Percentiles rank a stretch among this genome's conserved stretches.
These are phyloP conservation scores for Trichoderma oligosporum DNA, from an alignment of 2,329 filamentous ascomycete genomes.

Conservation along the genomic window DNA sequence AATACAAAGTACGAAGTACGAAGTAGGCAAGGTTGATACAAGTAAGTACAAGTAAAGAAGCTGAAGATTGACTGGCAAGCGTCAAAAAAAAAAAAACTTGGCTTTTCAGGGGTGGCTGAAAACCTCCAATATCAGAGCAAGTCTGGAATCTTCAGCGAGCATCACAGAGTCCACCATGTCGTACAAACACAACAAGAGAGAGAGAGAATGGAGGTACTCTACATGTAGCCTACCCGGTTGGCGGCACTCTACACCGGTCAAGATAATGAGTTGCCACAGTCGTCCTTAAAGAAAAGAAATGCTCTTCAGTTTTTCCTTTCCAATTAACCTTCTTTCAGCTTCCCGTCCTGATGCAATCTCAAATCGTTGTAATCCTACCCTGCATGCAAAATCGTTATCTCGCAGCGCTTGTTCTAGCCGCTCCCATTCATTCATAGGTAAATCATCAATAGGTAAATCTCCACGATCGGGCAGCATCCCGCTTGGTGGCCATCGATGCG, in stretches of 20 bases:
- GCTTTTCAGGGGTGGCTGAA: slow-evolving; percentile 4
- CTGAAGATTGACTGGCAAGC: too few species aligned
- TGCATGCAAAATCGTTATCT: neutral
- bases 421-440: neutral
- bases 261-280: too few species aligned
- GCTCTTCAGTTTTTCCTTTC: neutral
- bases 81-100: neutral
- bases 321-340: slow-evolving; percentile 9
- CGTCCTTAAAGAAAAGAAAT: neutral
- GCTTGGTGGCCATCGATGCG: slow-evolving; percentile 4
- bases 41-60: too few species aligned
- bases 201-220: too few species aligned
- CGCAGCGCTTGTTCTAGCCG: neutral
- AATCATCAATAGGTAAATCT: neutral
- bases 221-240: too few species aligned
- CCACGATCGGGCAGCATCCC: slow-evolving; percentile 9
- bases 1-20: neutral
- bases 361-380: neutral
- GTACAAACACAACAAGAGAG: too few species aligned
- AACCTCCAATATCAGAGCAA: too few species aligned
- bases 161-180: neutral
- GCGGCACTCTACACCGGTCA: too few species aligned
- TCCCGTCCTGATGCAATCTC: neutral
- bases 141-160: slow-evolving; percentile 1
- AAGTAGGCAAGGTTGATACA: too few species aligned